A percentile compares a stretch with the other conserved stretches of the same genome.
phyloP scores from a whole-genome alignment of 2,329 filamentous ascomycete species.

The Fusarium sp. region DNA sequence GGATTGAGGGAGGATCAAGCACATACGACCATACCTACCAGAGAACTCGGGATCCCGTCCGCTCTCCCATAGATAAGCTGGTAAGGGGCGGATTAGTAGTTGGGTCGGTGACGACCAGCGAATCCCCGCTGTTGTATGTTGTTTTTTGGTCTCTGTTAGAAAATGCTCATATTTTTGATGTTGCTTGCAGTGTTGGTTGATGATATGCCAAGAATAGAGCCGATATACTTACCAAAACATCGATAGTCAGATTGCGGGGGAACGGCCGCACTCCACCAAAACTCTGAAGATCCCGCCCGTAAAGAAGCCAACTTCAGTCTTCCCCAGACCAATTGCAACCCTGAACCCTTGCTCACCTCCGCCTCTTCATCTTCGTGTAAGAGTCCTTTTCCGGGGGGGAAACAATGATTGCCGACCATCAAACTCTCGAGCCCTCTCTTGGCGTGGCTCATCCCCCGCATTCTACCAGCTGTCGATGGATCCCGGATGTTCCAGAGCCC shows the following conservation, averaged over 20 bases:
- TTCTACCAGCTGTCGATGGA: constrained; percentile 3
- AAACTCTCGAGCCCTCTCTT: not conserved
- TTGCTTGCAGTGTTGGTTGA: not conserved
- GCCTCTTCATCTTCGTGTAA: constrained; percentile 30
- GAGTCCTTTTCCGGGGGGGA: not conserved
- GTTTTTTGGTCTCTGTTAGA: not conserved
- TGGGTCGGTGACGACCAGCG: constrained; percentile 14
- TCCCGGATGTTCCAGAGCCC: not conserved
- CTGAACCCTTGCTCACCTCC: not conserved
- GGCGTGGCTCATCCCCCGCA: constrained; percentile 30
- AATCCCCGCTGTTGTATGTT: constrained; percentile 16
- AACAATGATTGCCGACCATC: constrained; percentile 12
- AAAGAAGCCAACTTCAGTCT: not conserved
- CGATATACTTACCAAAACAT: not conserved
- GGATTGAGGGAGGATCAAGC: accelerated
- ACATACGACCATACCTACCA: constrained; percentile 25
- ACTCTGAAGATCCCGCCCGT: not conserved
- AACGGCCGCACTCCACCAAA: not conserved
- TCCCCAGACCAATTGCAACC: not conserved
- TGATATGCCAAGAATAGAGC: not conserved
- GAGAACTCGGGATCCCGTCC: constrained; percentile 25
- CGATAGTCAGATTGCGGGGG: constrained; percentile 22
- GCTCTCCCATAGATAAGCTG: constrained; percentile 18
- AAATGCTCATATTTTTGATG: not conserved
- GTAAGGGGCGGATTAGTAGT: constrained; percentile 16